These are phyloP conservation scores for Sungouiella thailandica DNA, from an alignment of 805 yeast genomes.

Conservation along the genomic window DNA sequence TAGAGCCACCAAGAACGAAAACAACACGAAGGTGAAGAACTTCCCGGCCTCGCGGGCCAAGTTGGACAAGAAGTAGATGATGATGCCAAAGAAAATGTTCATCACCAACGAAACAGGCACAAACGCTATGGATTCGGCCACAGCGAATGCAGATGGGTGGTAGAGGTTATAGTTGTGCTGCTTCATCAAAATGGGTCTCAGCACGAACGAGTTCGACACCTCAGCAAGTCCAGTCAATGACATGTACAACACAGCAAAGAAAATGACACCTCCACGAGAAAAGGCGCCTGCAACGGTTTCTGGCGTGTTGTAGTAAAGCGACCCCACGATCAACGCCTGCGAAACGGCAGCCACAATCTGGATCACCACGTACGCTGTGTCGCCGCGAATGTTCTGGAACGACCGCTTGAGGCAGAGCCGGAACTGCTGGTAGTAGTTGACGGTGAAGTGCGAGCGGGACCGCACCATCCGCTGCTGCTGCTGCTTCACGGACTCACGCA, in stretches of 20 bases:
- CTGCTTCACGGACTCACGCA: conserved; percentile 30
- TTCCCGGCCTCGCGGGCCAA: conserved; percentile 50
- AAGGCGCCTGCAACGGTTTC: conserved; percentile 51
- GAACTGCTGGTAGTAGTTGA: conserved; percentile 46
- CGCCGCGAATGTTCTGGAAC: conserved; percentile 52
- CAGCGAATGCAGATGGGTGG: conserved; percentile 26
- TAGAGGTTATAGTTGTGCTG: conserved; percentile 24
- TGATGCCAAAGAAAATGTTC: conserved; percentile 40
- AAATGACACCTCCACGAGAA: conserved; percentile 59
- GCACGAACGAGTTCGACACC: conserved; percentile 23
- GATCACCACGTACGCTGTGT: conserved; percentile 45
- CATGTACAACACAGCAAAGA: conserved; percentile 54
- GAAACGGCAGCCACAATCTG: conserved; percentile 43
- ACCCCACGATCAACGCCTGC: conserved; percentile 60
- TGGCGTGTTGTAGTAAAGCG: conserved; percentile 53
- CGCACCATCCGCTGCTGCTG: conserved; percentile 36
- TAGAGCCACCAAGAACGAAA: conserved; percentile 43
- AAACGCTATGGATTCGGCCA: conserved; percentile 19
- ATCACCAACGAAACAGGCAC: conserved; percentile 37
- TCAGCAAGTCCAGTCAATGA: conserved; percentile 47
- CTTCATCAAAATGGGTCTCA: conserved; percentile 25
- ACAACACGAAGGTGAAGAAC: conserved; percentile 47
- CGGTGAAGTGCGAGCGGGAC: conserved; percentile 37
- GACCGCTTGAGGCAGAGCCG: conserved; percentile 46
- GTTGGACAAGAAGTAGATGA: conserved; percentile 54